phyloP scores from a whole-genome alignment of 2,329 filamentous ascomycete genomes.

The Cercospora janseana region DNA sequence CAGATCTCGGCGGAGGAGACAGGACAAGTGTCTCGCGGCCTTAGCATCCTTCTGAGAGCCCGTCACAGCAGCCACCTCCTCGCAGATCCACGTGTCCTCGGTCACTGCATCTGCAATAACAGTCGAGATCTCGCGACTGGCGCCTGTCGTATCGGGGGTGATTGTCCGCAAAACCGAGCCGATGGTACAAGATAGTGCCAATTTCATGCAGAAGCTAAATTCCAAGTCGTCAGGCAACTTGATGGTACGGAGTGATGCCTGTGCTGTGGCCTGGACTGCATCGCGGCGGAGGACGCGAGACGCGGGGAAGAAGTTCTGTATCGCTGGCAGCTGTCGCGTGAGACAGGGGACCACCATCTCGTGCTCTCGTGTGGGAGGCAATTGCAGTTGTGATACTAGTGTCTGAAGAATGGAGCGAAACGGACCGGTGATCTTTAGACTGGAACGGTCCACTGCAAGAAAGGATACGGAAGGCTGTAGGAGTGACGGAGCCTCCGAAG shows the following conservation, averaged over 20 bases:
- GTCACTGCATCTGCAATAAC: constrained; percentile 11
- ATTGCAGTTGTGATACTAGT: neutral
- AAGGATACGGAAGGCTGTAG: neutral
- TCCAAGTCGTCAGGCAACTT: neutral
- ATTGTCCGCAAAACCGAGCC: neutral
- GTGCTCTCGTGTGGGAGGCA: neutral
- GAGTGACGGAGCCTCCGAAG: neutral
- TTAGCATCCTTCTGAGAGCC: constrained; percentile 6
- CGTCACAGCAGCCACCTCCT: constrained; percentile 12
- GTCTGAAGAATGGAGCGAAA: neutral
- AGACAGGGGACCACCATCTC: constrained; percentile 10
- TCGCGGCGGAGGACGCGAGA: constrained; percentile 3
- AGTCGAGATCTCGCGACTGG: constrained; percentile 8
- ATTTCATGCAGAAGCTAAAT: constrained; percentile 4
- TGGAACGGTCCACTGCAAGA: neutral
- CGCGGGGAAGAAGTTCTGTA: constrained; percentile 4
- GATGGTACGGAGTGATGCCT: constrained; percentile 12
- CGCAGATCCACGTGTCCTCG: constrained; percentile 9
- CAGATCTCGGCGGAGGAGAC: constrained; percentile 10
- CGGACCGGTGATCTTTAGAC: neutral
- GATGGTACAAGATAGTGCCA: neutral
- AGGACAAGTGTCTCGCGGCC: constrained; percentile 8
- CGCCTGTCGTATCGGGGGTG: constrained; percentile 1
- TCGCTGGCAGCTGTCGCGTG: constrained; percentile 9
- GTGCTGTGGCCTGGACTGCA: constrained; percentile 9